Evolutionary conservation across 2,329 filamentous ascomycete genomes (phyloP).

Genomic region (Fusarium nelsonii): DNA sequence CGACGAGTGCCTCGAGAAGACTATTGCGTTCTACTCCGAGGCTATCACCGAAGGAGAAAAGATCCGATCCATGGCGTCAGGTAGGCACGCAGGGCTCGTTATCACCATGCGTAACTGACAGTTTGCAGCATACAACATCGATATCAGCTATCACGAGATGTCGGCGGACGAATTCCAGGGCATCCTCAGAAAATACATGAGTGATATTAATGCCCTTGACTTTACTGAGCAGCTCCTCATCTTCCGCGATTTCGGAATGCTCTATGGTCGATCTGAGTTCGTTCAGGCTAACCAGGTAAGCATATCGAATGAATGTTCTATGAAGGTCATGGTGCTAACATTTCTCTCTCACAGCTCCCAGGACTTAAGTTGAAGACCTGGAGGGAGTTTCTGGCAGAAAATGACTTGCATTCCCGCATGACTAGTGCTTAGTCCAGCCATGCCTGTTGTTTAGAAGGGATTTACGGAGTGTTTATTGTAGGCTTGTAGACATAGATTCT

Average conservation of each 20-base stretch:
- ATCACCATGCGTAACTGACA: fast-evolving
- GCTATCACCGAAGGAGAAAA: not conserved
- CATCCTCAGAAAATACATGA: not conserved
- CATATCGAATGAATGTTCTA: fast-evolving
- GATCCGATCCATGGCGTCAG: not conserved
- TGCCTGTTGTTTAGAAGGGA: too few species aligned
- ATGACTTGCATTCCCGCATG: not conserved
- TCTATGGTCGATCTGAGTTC: not conserved
- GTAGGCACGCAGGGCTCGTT: fast-evolving
- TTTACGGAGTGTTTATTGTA: too few species aligned
- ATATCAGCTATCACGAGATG: slow-evolving; percentile 1
- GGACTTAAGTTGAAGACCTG: slow-evolving; percentile 7
- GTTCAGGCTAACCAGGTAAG: not conserved
- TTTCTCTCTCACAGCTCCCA: not conserved
- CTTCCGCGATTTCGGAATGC: slow-evolving; percentile 13
- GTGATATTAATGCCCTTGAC: not conserved
- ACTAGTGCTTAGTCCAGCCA: not conserved
- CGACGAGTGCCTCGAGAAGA: not conserved
- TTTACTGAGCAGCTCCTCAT: slow-evolving; percentile 11
- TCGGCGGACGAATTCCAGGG: not conserved
- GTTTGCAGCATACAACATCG: fast-evolving
- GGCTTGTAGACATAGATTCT: too few species aligned
- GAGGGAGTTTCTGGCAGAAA: not conserved
- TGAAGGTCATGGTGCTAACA: not conserved
- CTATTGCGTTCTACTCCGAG: slow-evolving; percentile 4